Evolutionary conservation across 225 moss, liverwort and hornwort species (phyloP).

Genomic region (Thuidium tamariscinum): DNA sequence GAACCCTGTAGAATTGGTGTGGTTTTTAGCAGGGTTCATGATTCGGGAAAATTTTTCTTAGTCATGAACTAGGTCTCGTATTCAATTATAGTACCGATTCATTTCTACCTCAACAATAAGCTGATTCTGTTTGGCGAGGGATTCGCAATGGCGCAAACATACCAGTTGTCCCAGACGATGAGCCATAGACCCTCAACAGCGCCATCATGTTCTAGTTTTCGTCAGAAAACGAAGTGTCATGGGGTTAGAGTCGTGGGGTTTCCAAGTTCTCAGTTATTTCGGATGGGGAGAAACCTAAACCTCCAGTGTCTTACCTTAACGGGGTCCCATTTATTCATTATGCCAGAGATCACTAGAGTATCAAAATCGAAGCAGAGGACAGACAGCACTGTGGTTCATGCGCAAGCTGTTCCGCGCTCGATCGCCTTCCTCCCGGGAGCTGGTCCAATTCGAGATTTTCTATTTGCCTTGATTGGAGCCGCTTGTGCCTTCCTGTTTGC

Average conservation of each 20-base stretch:
- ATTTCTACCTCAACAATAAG: background rate
- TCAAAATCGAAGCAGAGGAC: background rate
- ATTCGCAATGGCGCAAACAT: conserved; percentile 26
- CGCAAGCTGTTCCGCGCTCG: conserved; percentile 23
- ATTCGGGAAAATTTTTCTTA: background rate
- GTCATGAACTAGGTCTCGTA: background rate
- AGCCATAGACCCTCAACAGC: background rate
- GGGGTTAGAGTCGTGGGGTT: background rate
- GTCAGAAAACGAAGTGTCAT: background rate
- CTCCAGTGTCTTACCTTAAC: background rate
- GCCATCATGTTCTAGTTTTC: background rate
- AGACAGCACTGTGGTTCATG: background rate
- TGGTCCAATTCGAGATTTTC: conserved; percentile 74
- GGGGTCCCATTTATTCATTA: background rate
- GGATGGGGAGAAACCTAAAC: background rate
- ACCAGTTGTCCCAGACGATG: conserved; percentile 1
- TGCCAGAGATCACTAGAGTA: background rate
- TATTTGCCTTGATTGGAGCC: conserved; percentile 77
- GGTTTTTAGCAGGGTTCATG: background rate
- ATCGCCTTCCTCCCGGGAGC: conserved; percentile 48
- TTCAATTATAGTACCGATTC: background rate
- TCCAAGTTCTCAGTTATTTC: background rate
- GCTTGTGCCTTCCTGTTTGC: conserved; percentile 63
- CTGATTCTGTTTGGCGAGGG: background rate
- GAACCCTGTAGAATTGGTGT: background rate